phyloP scores from a whole-genome alignment of 306 rosid species.

The Luffa aegyptiaca region DNA sequence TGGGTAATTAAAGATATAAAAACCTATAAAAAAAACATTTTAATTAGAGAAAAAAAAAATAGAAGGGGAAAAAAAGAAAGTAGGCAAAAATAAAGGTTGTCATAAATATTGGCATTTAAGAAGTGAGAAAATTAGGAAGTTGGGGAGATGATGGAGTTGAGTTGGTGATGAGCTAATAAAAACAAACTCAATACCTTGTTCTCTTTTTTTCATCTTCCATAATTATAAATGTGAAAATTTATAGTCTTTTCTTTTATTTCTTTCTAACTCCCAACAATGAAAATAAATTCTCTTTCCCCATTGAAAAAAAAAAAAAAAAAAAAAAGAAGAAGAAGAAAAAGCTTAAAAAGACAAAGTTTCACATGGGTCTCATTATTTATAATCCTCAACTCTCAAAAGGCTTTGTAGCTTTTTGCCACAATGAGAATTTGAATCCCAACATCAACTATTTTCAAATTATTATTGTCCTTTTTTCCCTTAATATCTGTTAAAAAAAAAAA shows the following conservation, averaged over 20 bases:
- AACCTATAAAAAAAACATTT: not conserved
- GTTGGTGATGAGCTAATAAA: not conserved
- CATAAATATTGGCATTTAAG: not conserved
- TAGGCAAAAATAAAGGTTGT: not conserved
- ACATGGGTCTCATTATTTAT: slow-evolving; percentile 5
- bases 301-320: not conserved
- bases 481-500: too few species aligned
- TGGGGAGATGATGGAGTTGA: not conserved
- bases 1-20: not conserved
- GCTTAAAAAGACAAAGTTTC: not conserved
- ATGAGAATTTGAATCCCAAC: not conserved
- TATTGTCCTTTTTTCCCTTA: not conserved
- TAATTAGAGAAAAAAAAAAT: not conserved
- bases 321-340: not conserved
- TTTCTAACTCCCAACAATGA: not conserved
- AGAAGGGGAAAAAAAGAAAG: not conserved
- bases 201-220: not conserved
- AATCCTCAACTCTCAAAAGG: not conserved
- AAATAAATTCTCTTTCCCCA: not conserved
- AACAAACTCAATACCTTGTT: not conserved
- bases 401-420: not conserved
- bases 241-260: not conserved
- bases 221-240: not conserved
- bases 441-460: not conserved
- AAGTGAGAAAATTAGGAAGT: not conserved